Evolutionary conservation across 257 asterid genomes (phyloP).

Genomic region (Gentiana dahurica): DNA sequence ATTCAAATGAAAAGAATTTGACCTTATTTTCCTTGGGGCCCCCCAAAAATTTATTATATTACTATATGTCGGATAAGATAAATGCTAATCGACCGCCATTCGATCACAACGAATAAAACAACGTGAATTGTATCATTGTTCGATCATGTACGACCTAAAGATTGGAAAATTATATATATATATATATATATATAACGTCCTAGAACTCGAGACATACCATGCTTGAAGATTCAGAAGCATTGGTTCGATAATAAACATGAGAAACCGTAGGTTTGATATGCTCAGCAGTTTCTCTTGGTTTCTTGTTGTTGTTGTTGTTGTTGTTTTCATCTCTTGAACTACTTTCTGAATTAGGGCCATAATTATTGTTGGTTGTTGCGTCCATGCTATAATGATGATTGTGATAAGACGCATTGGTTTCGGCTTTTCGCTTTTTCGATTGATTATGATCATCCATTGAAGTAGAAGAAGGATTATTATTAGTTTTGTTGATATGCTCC

Average conservation of each 20-base stretch:
- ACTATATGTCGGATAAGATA: too few relatives aligned
- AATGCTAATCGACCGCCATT: too few relatives aligned
- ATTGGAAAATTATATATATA: too few relatives aligned
- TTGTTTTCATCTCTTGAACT: conserved; percentile 63
- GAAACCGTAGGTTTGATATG: conserved; percentile 57
- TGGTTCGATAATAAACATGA: conserved; percentile 39
- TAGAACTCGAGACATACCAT: conserved; percentile 42
- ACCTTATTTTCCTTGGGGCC: too few relatives aligned
- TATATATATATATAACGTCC: too few relatives aligned
- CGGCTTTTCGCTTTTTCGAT: conserved; percentile 57
- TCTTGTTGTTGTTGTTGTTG: conserved; percentile 48
- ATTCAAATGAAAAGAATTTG: too few relatives aligned
- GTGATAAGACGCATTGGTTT: conserved; percentile 8
- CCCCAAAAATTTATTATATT: too few relatives aligned
- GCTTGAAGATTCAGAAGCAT: conserved; percentile 66
- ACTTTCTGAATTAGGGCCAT: conserved; percentile 41
- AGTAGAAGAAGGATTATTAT: neutral
- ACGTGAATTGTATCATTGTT: too few relatives aligned
- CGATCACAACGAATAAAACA: too few relatives aligned
- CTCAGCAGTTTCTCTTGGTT: conserved; percentile 37
- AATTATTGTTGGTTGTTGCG: conserved; percentile 4
- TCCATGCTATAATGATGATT: conserved; percentile 5
- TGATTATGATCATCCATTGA: conserved; percentile 6
- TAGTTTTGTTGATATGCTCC: conserved; percentile 41
- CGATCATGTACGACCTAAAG: too few relatives aligned